Evolutionary conservation across 345 rosid species (phyloP), one percentile per base, ranked within the genome.

Genomic region (Abelmoschus esculentus): DNA sequence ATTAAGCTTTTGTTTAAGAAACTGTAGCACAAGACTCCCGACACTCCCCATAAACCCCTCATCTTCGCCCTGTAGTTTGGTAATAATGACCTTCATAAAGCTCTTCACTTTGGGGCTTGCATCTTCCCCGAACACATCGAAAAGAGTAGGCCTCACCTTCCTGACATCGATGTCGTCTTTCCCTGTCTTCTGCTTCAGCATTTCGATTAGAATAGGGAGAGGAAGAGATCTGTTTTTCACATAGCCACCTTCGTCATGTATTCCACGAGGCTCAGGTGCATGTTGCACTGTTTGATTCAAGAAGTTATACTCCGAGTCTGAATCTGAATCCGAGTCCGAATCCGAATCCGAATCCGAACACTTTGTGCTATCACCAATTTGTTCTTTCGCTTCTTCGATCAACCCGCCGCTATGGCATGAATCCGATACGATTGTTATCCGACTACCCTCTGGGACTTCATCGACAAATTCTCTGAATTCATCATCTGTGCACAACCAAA

Each of bases 391-490:
- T 73, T 89, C 89, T 61, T 91, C 97, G 2, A 93, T 91, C 50
- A 93, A 91, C 5, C 98, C 98, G 3, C 97, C 98, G 38, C 98
- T 93, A 47, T 93, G 97, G 75, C 97, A 93, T 60, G 98, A 89
- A 73, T 93, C 98, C n/a, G 97, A 89, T 47, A 93, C 91, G 60
- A 93, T 76, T 36, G 97, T 93, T 55, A 93, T 69, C 55, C 72
- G 74, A 60, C 87, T 83, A 18, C 91, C 96, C 38, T 76, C 73
- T 4, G 91, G 97, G 18, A 88, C 82, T 70, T 77, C 74, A 63
- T 93, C 88, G 74, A 93, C 97, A 50, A 85, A 77, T 3, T 86
- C 97, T 80, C 91, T 86, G 83, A 93, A 89, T 74, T 91, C 97
- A 63, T 91, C 98, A 79, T 93, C 97, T 93, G 88, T 40, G 38